Base-by-base conservation (phyloP, 257 asterid genomes). In the Solanum gandarillasii region DNA sequence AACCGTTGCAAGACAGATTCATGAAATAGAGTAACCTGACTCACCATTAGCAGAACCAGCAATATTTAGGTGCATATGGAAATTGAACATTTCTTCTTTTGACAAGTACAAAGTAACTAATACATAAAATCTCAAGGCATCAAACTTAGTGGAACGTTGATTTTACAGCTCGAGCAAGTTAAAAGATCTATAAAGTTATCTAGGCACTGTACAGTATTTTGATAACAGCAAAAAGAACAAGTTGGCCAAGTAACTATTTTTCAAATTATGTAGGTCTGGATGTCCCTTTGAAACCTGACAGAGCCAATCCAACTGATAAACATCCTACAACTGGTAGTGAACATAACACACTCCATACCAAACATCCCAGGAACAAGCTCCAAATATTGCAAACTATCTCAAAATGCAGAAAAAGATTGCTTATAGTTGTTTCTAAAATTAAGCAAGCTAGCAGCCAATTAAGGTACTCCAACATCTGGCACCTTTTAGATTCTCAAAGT, bases 1-100 rank as follows among this genome's bases (percentile, higher is more conserved):
- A 90, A 92, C 85, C 92, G 67, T 73, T 93, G 95, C 58, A 91
- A 85, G 27, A 91, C 12, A 35, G 94, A 90, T 73, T 87, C 89
- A 82, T 88, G 91, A 52, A 87, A 86, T 84, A 88, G 87, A 25
- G 94, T 83, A 55, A 90, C 90, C 83, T 90, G 90, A 75, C 89
- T 89, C 87, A 75, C 94, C 98, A 92, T 87, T 6, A 89, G 46
- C 60, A 88, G 29, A 48, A 82, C 86, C 70, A 48, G 39, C 70
- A 82, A 82, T 32, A 73, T 23, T 72, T 41, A 71, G n/a, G 73
- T 46, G 70, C 62, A 73, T 29, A 27, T 43, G 62, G 20, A 73
- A 20, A 72, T 43, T 48, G 65, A 31, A 20, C 84, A 52, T 73
- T 72, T 31, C 16, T 9, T 71, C 58, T 41, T 60, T 14, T 16